Base-by-base conservation (phyloP, 352 stramenopile species). In the Phytopythium kandeliae region DNA sequence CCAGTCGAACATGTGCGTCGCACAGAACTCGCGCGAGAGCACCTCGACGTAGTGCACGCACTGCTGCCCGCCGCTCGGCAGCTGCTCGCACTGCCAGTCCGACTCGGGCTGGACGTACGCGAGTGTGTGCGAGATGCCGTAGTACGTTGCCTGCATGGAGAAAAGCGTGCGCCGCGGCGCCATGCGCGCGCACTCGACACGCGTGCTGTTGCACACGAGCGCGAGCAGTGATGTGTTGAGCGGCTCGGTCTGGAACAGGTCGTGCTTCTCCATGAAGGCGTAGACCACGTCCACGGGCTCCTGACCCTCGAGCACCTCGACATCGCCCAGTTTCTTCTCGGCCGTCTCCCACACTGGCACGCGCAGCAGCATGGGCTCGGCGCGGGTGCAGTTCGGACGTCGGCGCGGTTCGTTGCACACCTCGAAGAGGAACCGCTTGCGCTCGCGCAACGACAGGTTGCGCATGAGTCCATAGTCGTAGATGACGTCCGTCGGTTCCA, bases 251-350 rank as follows among this genome's bases (percentile, higher is more conserved):
- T 92, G 82, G 57, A 92, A 90, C 24, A 92, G 45, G 41, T 92
- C 82, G 62, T 92, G 82, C 50, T 92, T 92, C 41, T 92, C 82
- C 50, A 92, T 71, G 47, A 92, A 92, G 17, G 82, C 73, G 51
- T 92, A 90, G n/a, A 92, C 77, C 30, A 86, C 66, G 44, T 92
- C 82, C 2, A 90, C 56, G 8, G 82, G 82, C 54, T 92, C 82
- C 58, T 92, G 82, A 25, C 73, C 82, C 53, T 90, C 82, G 36
- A 86, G 68, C 12, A 92, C 71, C 51, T 89, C 65, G 0, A 92
- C 64, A 34, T 86, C 71, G 21, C 75, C 82, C 34, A 90, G 63
- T 30, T 89, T 87, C 35, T 84, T 84, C 37, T 77, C 68, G 1
- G 67, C 68, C 3, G 68, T 77, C 24, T 90, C 82, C 77, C 77